Conservation (phyloP, 257 asterid species). For the Rauvolfia tetraphylla region DNA sequence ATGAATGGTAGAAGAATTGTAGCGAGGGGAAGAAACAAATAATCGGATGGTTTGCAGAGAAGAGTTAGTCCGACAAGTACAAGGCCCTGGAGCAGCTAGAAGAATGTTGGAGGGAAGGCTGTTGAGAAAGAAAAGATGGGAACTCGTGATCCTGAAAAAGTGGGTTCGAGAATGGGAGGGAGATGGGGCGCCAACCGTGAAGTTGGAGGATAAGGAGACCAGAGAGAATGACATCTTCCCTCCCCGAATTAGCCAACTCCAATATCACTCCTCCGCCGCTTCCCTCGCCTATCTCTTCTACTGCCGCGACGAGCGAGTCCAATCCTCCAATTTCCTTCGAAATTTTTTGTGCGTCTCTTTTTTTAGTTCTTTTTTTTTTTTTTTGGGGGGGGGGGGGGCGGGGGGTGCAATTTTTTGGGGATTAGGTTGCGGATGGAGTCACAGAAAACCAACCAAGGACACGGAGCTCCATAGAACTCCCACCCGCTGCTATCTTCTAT, state of each 20-base stretch:
- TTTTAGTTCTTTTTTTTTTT: neutral
- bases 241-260: neutral
- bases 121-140: neutral
- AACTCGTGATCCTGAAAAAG: neutral
- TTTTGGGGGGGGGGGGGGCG: too few species aligned
- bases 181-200: conserved; percentile 1
- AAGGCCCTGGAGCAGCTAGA: neutral
- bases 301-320: neutral
- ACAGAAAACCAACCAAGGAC: neutral
- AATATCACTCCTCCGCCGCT: neutral
- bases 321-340: too few species aligned
- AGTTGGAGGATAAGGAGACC: conserved; percentile 7
- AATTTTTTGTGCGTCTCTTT: too few species aligned
- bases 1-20: neutral
- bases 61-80: neutral
- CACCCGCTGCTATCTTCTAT: neutral
- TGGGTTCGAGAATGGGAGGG: neutral
- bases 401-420: too few species aligned
- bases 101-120: neutral
- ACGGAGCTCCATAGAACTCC: neutral
- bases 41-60: neutral
- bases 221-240: conserved; percentile 1
- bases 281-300: neutral
- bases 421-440: neutral
- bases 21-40: neutral